Evolutionary conservation across 164 flowering plant species (phyloP).

Genomic region (Litsea cubeba): DNA sequence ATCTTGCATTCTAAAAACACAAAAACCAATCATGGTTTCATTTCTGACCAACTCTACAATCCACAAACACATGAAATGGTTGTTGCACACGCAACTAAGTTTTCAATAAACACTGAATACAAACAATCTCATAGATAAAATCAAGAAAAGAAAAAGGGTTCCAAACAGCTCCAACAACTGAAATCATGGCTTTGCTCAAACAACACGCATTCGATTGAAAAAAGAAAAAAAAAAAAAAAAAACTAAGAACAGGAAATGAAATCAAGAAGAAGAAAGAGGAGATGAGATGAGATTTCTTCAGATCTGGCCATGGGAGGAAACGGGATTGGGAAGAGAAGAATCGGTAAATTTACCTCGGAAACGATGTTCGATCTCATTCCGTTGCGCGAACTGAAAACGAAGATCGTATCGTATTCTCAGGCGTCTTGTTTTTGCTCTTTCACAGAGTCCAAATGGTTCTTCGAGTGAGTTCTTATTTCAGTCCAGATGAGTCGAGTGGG

Average conservation of each 20-base stretch:
- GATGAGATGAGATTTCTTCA: not conserved
- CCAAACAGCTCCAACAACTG: not conserved
- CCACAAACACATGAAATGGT: no score
- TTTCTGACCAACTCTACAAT: no score
- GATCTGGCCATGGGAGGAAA: conserved; percentile 1
- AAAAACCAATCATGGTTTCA: no score
- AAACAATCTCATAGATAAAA: no score
- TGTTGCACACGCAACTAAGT: no score
- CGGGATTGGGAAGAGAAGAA: not conserved
- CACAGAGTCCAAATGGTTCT: conserved; percentile 14
- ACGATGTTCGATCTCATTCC: conserved; percentile 68
- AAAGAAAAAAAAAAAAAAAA: no score
- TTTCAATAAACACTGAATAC: no score
- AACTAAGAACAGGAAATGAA: not conserved
- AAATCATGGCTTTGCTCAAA: not conserved
- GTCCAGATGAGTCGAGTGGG: no score
- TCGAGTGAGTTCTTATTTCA: not conserved
- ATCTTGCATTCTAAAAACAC: not conserved
- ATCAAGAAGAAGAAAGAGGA: no score
- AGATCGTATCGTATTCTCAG: not conserved
- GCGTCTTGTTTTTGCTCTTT: conserved; percentile 3
- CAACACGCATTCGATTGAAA: not conserved
- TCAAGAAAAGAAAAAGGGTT: no score
- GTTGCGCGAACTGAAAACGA: not conserved
- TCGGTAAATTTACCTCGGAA: conserved; percentile 40